Evolutionary conservation across 352 stramenopile genomes (phyloP), one percentile per base, ranked within the genome.

Genomic region (Phytophthora multivora): DNA sequence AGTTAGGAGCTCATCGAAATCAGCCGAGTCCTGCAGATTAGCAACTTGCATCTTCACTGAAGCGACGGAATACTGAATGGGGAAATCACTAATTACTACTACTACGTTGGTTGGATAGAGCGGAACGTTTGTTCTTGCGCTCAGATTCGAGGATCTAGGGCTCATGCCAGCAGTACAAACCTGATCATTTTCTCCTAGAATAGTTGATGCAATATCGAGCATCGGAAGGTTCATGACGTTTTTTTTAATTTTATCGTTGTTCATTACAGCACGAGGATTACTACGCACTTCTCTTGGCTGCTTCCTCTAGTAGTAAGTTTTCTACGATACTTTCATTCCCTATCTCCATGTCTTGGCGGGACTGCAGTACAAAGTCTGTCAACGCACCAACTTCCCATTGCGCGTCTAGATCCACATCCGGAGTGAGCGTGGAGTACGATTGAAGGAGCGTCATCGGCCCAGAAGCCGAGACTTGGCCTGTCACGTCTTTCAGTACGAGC

Each of bases 281-380:
- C n/a, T n/a, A n/a, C n/a, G n/a, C n/a, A n/a, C n/a, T n/a, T n/a
- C n/a, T n/a, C 19, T 64, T 65, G 0, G 47, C 42, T 35, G 51
- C 65, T 40, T 66, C 53, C 30, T 73, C 52, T 1, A 69, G 19
- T 5, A 73, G 30, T 6, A 69, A 25, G 18, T 61, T 69, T 21
- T 73, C 65, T 12, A 73, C 28, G 23, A 73, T 66, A 9, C 16
- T 52, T 13, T 73, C 59, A 18, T 66, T 73, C 3, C 52, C 59
- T 11, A 51, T 23, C n/a, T 73, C 65, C 23, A 73, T 62, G 1
- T 73, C 48, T 55, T 45, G 30, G 4, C 65, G 59, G 2, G 59
- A 69, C 19, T 65, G 52, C 13, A 86, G 47, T 26, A 80, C 71
- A 54, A 86, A 81, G 13, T 83, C 68, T 3, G 71, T 86, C 30